phyloP scores from a whole-genome alignment of 2,329 filamentous ascomycete species.

The Cyanodermella asteris region DNA sequence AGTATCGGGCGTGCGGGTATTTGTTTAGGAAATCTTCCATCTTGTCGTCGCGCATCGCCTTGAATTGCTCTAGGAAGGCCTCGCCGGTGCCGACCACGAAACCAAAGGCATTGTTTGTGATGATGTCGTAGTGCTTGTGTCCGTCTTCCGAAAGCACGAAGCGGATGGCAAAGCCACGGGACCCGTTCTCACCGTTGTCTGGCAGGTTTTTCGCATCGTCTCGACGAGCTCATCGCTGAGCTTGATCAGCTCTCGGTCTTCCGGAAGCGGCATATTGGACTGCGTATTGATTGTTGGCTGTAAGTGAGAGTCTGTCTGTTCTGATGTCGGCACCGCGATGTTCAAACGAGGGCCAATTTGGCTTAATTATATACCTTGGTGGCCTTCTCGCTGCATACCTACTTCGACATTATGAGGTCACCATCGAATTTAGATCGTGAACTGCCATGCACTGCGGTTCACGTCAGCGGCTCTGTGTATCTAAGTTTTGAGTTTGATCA shows the following conservation, averaged over 20 bases:
- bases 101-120: conserved; percentile 28
- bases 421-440: no score
- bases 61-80: conserved; percentile 29
- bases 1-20: conserved; percentile 26
- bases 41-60: conserved; percentile 16
- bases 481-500: no score
- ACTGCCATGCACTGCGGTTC: no score
- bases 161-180: conserved; percentile 26
- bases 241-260: conserved; percentile 17
- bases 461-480: no score
- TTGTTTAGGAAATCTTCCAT: conserved; percentile 13
- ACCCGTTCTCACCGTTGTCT: conserved; percentile 25
- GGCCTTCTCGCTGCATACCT: no score
- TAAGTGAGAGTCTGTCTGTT: no score
- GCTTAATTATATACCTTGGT: no score
- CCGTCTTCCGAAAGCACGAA: conserved; percentile 20
- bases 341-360: no score
- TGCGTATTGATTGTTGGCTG: no score
- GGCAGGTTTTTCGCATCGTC: conserved; percentile 21
- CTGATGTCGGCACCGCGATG: no score
- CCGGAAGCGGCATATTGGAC: conserved; percentile 26
- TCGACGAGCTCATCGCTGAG: conserved; percentile 17
- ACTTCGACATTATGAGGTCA: no score
- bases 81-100: conserved; percentile 32
- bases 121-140: conserved; percentile 32